Evolutionary conservation across 1,284 basidiomycete species (phyloP).

Genomic region (Pseudozyma hubeiensis): DNA sequence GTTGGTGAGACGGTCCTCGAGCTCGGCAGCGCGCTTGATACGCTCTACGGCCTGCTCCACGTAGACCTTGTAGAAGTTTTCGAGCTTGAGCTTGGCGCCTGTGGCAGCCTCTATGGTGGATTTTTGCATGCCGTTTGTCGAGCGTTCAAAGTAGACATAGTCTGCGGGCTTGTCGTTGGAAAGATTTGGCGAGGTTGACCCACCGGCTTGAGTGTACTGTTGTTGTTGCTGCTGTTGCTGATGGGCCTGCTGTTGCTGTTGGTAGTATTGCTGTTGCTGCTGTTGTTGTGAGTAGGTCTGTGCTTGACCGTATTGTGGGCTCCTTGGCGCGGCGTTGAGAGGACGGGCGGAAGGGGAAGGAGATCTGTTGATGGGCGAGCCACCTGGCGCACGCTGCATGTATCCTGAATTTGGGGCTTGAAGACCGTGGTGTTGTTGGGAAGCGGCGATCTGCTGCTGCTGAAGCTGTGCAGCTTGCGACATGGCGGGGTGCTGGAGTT

Average conservation of each 20-base stretch:
- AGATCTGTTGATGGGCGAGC: constrained; percentile 38
- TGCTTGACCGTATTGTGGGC: constrained; percentile 42
- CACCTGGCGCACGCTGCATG: constrained; percentile 11
- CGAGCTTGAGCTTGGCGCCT: constrained; percentile 94
- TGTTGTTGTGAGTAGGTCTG: constrained; percentile 42
- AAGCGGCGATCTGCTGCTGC: constrained; percentile 59
- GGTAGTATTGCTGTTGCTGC: constrained; percentile 33
- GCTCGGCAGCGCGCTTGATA: constrained; percentile 88
- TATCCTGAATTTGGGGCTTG: constrained; percentile 45
- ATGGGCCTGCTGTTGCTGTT: constrained; percentile 34
- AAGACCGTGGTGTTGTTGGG: constrained; percentile 42
- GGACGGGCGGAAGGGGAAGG: constrained; percentile 49
- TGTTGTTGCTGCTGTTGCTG: constrained; percentile 36
- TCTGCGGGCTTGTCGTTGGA: constrained; percentile 72
- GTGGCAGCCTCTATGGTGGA: constrained; percentile 91
- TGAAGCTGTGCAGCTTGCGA: constrained; percentile 59
- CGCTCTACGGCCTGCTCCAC: constrained; percentile 91
- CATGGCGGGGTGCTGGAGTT: constrained; percentile 65
- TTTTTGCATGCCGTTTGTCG: constrained; percentile 83
- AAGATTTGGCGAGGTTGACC: constrained; percentile 41
- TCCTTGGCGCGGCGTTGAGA: constrained; percentile 26
- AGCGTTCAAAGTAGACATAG: constrained; percentile 96
- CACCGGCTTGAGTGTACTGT: constrained; percentile 27
- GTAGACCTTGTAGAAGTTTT: constrained; percentile 96
- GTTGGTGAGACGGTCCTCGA: constrained; percentile 81